Percentiles rank a stretch among this genome's conserved stretches.
phyloP scores from a whole-genome alignment of 2,329 filamentous ascomycete species.

The Aspergillus flavus region DNA sequence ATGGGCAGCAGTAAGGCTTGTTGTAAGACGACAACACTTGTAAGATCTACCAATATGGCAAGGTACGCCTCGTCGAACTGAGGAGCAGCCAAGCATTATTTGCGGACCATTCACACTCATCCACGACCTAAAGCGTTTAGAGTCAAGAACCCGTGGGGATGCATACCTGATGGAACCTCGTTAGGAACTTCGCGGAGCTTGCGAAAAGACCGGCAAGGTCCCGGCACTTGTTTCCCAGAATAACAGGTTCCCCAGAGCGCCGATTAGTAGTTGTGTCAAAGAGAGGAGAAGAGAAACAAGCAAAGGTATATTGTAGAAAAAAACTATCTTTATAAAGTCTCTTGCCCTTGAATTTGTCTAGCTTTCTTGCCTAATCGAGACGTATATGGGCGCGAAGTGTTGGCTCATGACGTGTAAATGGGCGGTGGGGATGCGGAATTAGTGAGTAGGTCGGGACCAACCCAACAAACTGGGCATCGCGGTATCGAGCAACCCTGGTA shows the following conservation, averaged over 20 bases:
- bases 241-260: background rate
- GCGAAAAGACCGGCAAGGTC: background rate
- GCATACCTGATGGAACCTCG: conserved; percentile 1
- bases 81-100: background rate
- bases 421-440: conserved; percentile 13
- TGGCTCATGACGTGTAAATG: conserved; percentile 13
- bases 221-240: background rate
- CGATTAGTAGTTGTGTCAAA: background rate
- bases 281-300: background rate
- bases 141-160: background rate
- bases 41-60: conserved; percentile 13
- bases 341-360: background rate
- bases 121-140: background rate
- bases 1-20: background rate
- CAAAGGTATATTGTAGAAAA: background rate
- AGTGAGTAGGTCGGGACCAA: conserved; percentile 8
- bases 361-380: background rate
- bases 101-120: background rate
- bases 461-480: background rate
- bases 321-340: background rate
- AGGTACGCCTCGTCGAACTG: conserved; percentile 1
- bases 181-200: background rate
- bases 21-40: background rate
- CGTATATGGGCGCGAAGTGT: conserved; percentile 2
- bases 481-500: background rate